A percentile compares a stretch with the other conserved stretches of the same genome.
Conservation (phyloP, 306 rosid genomes). For the Adenanthera pavonina region DNA sequence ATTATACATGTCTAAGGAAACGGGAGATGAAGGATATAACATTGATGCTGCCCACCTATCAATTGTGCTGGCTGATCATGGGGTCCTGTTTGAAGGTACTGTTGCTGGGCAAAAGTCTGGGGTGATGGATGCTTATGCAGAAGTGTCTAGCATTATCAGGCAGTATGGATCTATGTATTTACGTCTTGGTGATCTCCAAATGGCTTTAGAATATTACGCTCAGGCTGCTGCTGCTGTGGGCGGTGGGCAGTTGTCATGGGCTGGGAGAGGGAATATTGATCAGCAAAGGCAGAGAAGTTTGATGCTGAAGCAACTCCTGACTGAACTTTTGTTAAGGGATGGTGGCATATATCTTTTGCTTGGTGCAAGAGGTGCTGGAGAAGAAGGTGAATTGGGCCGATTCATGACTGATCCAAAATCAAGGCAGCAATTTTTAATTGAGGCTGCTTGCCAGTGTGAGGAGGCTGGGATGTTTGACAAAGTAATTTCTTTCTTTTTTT, state of each 20-base stretch:
- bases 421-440: conserved; percentile 87
- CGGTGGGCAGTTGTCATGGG: conserved; percentile 92
- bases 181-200: conserved; percentile 72
- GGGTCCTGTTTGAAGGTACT: conserved; percentile 79
- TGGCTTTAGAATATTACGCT: conserved; percentile 89
- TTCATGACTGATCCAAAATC: conserved; percentile 74
- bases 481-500: conserved; percentile 50
- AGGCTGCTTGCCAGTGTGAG: conserved; percentile 91
- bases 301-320: conserved; percentile 97
- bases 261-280: conserved; percentile 80
- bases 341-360: conserved; percentile 87
- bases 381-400: conserved; percentile 90
- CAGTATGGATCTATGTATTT: conserved; percentile 85
- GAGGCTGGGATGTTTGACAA: conserved; percentile 94
- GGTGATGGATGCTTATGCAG: conserved; percentile 95
- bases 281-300: conserved; percentile 92
- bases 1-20: conserved; percentile 81
- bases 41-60: conserved; percentile 92
- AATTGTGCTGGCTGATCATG: conserved; percentile 91
- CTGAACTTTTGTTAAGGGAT: conserved; percentile 82
- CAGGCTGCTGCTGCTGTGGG: conserved; percentile 99
- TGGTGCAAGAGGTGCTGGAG: conserved; percentile 93
- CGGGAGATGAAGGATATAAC: conserved; percentile 87
- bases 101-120: conserved; percentile 81
- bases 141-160: conserved; percentile 80